These are phyloP conservation scores for Hamamelis virginiana DNA, from an alignment of 164 flowering plant species.

Conservation along the genomic window DNA sequence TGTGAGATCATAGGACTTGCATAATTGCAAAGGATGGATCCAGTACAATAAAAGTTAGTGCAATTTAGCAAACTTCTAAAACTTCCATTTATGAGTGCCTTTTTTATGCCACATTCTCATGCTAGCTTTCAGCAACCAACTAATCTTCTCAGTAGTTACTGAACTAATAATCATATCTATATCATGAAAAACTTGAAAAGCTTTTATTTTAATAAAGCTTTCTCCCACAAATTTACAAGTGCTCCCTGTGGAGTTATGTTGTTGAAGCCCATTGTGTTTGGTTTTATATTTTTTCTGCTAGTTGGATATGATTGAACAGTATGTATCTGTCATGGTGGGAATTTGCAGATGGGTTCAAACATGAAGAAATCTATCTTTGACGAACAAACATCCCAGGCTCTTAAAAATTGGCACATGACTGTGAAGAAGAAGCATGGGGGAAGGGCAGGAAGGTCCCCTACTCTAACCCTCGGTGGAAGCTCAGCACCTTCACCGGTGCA, in stretches of 20 bases:
- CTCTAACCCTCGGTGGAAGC: conserved; percentile 32
- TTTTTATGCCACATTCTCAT: too few relatives aligned
- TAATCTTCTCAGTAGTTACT: neutral
- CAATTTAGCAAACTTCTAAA: too few relatives aligned
- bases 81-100: too few relatives aligned
- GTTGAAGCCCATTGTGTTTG: neutral
- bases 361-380: conserved; percentile 61
- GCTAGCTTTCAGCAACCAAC: neutral
- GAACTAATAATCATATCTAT: neutral
- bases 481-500: conserved; percentile 28
- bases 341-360: conserved; percentile 61
- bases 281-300: neutral
- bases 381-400: conserved; percentile 63
- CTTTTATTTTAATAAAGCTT: too few relatives aligned
- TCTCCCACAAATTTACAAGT: too few relatives aligned
- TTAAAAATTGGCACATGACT: conserved; percentile 61
- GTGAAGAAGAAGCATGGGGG: conserved; percentile 44
- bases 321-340: neutral
- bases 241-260: too few relatives aligned
- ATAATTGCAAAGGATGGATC: too few relatives aligned
- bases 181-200: neutral
- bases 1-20: neutral
- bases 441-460: conserved; percentile 32
- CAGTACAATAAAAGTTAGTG: too few relatives aligned
- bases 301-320: neutral